These are phyloP conservation scores for Falciphora oryzae DNA, from an alignment of 2,329 filamentous ascomycete genomes.

Conservation along the genomic window DNA sequence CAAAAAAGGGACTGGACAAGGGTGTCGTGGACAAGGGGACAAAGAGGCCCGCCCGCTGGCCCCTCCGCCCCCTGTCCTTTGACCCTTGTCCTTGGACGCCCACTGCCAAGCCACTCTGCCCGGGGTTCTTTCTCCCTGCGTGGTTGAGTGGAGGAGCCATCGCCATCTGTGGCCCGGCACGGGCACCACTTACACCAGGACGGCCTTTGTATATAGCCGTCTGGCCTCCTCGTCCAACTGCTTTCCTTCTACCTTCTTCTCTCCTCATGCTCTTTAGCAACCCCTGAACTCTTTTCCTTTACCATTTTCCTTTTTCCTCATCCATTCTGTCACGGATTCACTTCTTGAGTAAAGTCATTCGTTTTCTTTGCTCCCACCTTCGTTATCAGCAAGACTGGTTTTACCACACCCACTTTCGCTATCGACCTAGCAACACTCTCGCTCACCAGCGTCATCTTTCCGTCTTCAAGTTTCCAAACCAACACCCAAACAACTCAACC, in stretches of 20 bases:
- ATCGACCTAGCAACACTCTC: conserved; percentile 11
- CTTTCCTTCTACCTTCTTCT: conserved; percentile 13
- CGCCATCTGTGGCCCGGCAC: not conserved
- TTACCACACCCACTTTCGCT: conserved; percentile 18
- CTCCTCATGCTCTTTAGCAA: conserved; percentile 17
- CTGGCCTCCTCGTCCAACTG: conserved; percentile 10
- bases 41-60: not conserved
- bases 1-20: not conserved
- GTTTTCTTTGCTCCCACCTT: conserved; percentile 33
- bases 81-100: not conserved
- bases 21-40: not conserved
- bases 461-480: not conserved
- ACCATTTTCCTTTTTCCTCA: conserved; percentile 24
- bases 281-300: conserved; percentile 20
- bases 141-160: conserved; percentile 6
- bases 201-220: conserved; percentile 3
- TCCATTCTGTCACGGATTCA: not conserved
- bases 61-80: not conserved
- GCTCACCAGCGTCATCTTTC: conserved; percentile 11
- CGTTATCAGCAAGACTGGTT: conserved; percentile 15
- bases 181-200: not conserved
- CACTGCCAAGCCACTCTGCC: not conserved
- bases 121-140: not conserved
- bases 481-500: not conserved
- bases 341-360: conserved; percentile 44